Conservation (phyloP, 2,329 filamentous ascomycete species). For the Akanthomyces dipterigenus region DNA sequence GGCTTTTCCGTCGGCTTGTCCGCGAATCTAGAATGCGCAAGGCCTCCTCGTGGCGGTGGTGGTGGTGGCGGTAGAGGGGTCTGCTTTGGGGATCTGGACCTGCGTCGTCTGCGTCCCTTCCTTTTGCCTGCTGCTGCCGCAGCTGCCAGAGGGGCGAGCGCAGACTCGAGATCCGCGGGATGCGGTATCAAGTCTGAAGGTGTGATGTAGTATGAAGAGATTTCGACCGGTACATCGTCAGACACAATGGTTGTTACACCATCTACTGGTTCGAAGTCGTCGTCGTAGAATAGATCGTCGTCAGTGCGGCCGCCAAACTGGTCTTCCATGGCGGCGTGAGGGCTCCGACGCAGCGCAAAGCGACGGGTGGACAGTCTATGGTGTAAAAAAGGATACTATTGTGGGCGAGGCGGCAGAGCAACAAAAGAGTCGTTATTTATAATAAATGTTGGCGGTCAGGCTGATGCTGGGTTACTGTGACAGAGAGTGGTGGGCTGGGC, state of each 20-base stretch:
- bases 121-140: slow-evolving; percentile 8
- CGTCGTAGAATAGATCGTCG: slow-evolving; percentile 56
- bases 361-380: not conserved
- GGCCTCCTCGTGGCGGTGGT: slow-evolving; percentile 17
- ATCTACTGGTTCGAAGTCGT: slow-evolving; percentile 53
- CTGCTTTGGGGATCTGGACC: not conserved
- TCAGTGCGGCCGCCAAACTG: slow-evolving; percentile 56
- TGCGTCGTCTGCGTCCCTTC: slow-evolving; percentile 6
- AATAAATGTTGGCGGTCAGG: not conserved
- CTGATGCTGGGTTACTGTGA: not conserved
- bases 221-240: not conserved
- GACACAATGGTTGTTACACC: slow-evolving; percentile 23
- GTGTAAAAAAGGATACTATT: not conserved
- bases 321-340: slow-evolving; percentile 42
- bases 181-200: not conserved
- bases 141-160: slow-evolving; percentile 5
- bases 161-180: slow-evolving; percentile 6
- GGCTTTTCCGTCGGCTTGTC: slow-evolving; percentile 21
- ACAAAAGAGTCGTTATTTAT: not conserved
- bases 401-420: not conserved
- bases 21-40: slow-evolving; percentile 28
- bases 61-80: slow-evolving; percentile 15
- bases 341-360: not conserved
- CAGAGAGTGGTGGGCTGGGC: not conserved
- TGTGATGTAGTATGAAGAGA: slow-evolving; percentile 7